Evolutionary conservation across 2,329 filamentous ascomycete genomes (phyloP), one percentile per base, ranked within the genome.

Genomic region (Parascedosporium putredinis): DNA sequence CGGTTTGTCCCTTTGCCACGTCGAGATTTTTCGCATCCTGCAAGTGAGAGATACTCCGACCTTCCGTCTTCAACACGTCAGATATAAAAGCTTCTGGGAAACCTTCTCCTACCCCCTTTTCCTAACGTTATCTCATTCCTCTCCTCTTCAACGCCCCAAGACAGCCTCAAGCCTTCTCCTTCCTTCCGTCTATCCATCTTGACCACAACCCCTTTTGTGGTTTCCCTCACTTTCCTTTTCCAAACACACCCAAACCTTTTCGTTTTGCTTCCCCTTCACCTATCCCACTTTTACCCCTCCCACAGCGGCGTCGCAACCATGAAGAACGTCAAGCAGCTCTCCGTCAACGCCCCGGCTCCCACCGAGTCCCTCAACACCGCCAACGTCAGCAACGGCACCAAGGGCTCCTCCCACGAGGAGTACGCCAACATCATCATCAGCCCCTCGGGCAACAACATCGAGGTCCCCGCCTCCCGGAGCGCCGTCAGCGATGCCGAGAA

Each of bases 381-480:
- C 16, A 42, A 42, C 18, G 38, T 16, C 16, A 20, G n/a, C 27
- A 31, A 31, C 12, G 12, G 4, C 12, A 10, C 10, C 16, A 42
- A 42, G 10, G 38, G 38, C 16, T 10, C 7, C 38, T 5, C 23
- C 4, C 2, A 14, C 25, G 23, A 45, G 5, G 42, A n/a, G n/a
- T 14, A 25, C 20, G 14, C 7, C n/a, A 27, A 12, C 16, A n/a
- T 8, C 18, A 5, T 27, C 23, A 2, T 48, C 14, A 48, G 24
- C 44, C 12, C n/a, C 45, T 10, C n/a, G 14, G 45, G 38, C 47
- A 45, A 45, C 49, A 71, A 80, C 40, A 77, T 88, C 59, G 84
- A 88, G 67, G 73, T 88, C 44, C 83, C 84, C 36, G 83, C 84
- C 22, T 77, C 81, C 50, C 70, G 81, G 56, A 84, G 79, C 49